A percentile compares a stretch with the other conserved stretches of the same genome.
Conservation (phyloP, 179 eudicot species). For the Silene coronaria region DNA sequence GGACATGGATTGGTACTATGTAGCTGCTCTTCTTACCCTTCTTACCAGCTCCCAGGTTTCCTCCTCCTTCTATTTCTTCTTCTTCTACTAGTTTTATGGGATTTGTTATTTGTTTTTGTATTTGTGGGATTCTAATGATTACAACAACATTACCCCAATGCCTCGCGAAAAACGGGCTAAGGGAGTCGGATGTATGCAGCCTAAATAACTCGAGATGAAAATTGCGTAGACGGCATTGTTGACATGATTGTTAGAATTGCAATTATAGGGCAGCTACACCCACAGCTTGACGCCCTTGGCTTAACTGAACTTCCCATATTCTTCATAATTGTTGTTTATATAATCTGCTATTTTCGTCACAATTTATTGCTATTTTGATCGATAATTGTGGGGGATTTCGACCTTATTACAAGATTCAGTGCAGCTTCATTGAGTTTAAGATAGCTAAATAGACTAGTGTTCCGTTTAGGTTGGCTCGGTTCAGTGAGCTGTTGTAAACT, state of each 20-base stretch:
- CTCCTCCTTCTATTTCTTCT: not conserved
- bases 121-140: no score
- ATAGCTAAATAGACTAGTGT: no score
- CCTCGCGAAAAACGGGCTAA: no score
- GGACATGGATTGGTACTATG: slow-evolving; percentile 74
- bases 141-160: no score
- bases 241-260: not conserved
- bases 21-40: slow-evolving; percentile 69
- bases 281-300: no score
- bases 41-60: slow-evolving; percentile 81
- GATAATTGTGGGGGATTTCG: no score
- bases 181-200: no score
- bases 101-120: not conserved
- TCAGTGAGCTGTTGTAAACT: no score
- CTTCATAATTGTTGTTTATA: not conserved
- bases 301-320: no score
- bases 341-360: not conserved
- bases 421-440: no score
- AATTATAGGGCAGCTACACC: not conserved
- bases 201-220: not conserved
- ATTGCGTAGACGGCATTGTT: not conserved
- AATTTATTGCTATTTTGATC: not conserved
- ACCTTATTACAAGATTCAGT: no score
- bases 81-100: not conserved
- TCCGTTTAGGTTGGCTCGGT: no score